Base-by-base conservation (phyloP, 2,329 filamentous ascomycete species). In the Mycosphaerella sp. region DNA sequence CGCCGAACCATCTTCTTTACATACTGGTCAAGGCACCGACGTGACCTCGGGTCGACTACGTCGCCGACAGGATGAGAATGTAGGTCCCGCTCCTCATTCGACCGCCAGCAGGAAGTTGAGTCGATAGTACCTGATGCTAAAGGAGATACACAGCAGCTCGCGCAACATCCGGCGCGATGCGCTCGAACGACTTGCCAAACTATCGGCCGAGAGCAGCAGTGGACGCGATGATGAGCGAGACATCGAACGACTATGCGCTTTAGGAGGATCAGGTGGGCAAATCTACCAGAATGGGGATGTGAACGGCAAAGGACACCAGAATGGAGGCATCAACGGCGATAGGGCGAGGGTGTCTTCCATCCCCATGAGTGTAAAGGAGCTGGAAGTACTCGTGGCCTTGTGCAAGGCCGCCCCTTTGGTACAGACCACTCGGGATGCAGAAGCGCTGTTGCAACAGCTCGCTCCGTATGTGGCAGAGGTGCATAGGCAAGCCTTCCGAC, bases 301-400 rank as follows among this genome's bases (percentile, higher is more conserved):
- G 10, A 34, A 34, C 43, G 37, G 30, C 6, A n/a, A 27, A 25
- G 30, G 16, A 13, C 14, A 35, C 17, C 41, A 49, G 18, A 62
- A 64, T 52, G 66, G 64, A 5, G 34, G 46, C 2, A 41, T 49
- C 30, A 41, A 3, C 16, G 30, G 30, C 30, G 7, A 34, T 13
- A 28, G 52, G 40, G 49, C 46, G 9, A 54, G 55, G 35, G 54
- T 55, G 16, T 60, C 65, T 6, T 59, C 61, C 17, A 61, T 70
- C 9, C 68, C 68, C 1, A 75, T 74, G 68, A 69, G 84, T 47
- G 82, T 90, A 48, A 84, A 87, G 63, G 94, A 98, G 75, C 85
- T 95, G 60, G 91, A 98, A 69, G 87, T 95, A 47, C 78, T 98
- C 21, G 73, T 97, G 21, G 89, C 93, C 39, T 77, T 98, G 21